These are phyloP conservation scores for Hypoxylon subgilvum DNA, from an alignment of 495 filamentous ascomycete genomes.

Conservation along the genomic window DNA sequence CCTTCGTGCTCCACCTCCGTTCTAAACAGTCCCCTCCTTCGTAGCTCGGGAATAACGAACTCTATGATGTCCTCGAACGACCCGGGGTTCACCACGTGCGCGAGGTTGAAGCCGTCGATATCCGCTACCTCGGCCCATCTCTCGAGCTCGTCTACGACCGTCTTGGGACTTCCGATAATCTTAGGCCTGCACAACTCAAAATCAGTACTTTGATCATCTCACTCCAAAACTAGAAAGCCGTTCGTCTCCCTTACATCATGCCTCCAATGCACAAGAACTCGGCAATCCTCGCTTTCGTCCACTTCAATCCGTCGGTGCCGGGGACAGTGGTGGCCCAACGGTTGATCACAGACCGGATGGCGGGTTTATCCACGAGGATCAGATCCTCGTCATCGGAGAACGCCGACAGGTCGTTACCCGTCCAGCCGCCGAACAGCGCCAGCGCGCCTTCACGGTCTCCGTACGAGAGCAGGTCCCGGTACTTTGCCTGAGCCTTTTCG, in stretches of 20 bases:
- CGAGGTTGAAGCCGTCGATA: slow-evolving; percentile 46
- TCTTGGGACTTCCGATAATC: slow-evolving; percentile 57
- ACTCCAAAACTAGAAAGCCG: background rate
- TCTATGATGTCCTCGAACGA: slow-evolving; percentile 45
- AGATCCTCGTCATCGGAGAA: slow-evolving; percentile 63
- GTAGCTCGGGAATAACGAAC: slow-evolving; percentile 44
- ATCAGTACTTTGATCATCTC: background rate
- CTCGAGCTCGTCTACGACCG: slow-evolving; percentile 63
- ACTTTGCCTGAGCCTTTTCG: slow-evolving; percentile 61
- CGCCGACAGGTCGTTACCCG: slow-evolving; percentile 57
- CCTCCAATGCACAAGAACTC: slow-evolving; percentile 62
- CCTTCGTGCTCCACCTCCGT: slow-evolving; percentile 54
- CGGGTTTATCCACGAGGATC: slow-evolving; percentile 59
- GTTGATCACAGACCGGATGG: slow-evolving; percentile 50
- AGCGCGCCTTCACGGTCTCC: slow-evolving; percentile 61
- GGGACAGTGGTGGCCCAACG: slow-evolving; percentile 50
- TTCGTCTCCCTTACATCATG: slow-evolving; percentile 35
- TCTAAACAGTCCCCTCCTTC: slow-evolving; percentile 56
- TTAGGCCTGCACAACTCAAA: slow-evolving; percentile 43
- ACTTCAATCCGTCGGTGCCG: slow-evolving; percentile 46
- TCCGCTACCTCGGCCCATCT: slow-evolving; percentile 62
- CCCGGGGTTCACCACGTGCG: slow-evolving; percentile 40
- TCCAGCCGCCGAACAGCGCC: slow-evolving; percentile 65
- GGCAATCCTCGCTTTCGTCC: slow-evolving; percentile 61
- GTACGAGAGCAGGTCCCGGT: slow-evolving; percentile 54